phyloP scores from a whole-genome alignment of 2,329 filamentous ascomycete species.

The Trichoderma lentiforme region DNA sequence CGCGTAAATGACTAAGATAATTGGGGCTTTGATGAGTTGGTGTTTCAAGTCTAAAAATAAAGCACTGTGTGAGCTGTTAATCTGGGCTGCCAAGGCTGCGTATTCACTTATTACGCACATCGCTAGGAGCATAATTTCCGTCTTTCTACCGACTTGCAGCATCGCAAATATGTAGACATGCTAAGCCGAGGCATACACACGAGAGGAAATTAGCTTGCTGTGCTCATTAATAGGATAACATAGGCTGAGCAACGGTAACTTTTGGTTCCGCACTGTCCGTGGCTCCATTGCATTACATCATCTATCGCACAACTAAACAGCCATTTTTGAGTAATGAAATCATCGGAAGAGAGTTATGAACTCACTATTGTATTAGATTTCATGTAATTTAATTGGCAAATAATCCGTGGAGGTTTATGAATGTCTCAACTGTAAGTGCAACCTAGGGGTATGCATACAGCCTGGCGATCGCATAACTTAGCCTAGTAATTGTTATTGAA shows the following conservation, averaged over 20 bases:
- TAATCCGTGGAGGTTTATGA: background rate
- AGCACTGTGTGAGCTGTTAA: background rate
- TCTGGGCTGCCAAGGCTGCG: background rate
- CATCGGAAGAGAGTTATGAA: background rate
- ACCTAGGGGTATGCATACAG: background rate
- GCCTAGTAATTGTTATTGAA: background rate
- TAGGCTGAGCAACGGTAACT: background rate
- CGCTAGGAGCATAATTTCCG: background rate
- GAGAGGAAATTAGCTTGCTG: background rate
- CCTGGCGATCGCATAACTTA: background rate
- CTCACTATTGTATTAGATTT: background rate
- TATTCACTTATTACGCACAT: background rate
- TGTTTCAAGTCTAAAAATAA: background rate
- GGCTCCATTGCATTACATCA: slow-evolving; percentile 3
- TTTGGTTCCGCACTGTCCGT: background rate
- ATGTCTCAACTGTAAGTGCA: background rate
- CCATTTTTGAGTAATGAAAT: background rate
- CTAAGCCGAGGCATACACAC: background rate
- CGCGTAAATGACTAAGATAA: background rate
- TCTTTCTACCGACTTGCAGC: background rate
- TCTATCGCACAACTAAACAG: background rate
- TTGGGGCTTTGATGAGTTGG: background rate
- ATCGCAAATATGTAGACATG: background rate
- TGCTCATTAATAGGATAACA: background rate
- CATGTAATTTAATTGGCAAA: background rate